phyloP scores from a whole-genome alignment of 352 stramenopile species.

The Phytophthora aleatoria region DNA sequence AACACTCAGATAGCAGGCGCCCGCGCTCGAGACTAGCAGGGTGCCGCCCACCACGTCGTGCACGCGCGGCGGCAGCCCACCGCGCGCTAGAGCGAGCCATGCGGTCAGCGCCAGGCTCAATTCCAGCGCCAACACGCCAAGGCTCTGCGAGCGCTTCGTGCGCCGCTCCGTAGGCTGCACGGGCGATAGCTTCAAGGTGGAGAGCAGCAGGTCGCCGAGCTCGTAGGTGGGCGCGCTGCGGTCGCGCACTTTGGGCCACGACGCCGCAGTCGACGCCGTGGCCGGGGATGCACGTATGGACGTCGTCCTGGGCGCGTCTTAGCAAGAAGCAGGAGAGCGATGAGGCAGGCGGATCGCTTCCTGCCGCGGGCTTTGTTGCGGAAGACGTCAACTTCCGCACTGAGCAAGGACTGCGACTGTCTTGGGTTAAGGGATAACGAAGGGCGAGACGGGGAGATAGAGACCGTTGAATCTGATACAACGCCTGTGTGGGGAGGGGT shows the following conservation, averaged over 20 bases:
- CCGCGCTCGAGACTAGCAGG: slow-evolving; percentile 54
- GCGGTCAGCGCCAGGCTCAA: slow-evolving; percentile 33
- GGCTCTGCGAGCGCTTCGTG: slow-evolving; percentile 22
- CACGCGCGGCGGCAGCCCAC: slow-evolving; percentile 42
- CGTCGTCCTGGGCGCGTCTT: slow-evolving; percentile 2
- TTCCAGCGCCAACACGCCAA: slow-evolving; percentile 38
- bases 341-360: not conserved
- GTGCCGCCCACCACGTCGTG: slow-evolving; percentile 57
- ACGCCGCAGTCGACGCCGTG: slow-evolving; percentile 1
- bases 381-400: slow-evolving; percentile 26
- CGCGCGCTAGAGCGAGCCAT: slow-evolving; percentile 34
- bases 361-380: slow-evolving; percentile 3
- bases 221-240: slow-evolving; percentile 39
- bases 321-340: not conserved
- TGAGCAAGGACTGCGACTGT: slow-evolving; percentile 9
- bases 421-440: slow-evolving; percentile 2
- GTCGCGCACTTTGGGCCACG: slow-evolving; percentile 19
- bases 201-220: slow-evolving; percentile 62
- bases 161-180: not conserved
- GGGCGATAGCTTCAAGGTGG: slow-evolving; percentile 32
- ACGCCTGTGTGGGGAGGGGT: slow-evolving; percentile 6
- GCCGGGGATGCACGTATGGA: slow-evolving; percentile 1
- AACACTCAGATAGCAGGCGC: slow-evolving; percentile 50
- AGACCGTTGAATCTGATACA: not conserved
- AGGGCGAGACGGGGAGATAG: not conserved